Evolutionary conservation across 164 flowering plant genomes (phyloP).

Genomic region (Stephania cephalantha): DNA sequence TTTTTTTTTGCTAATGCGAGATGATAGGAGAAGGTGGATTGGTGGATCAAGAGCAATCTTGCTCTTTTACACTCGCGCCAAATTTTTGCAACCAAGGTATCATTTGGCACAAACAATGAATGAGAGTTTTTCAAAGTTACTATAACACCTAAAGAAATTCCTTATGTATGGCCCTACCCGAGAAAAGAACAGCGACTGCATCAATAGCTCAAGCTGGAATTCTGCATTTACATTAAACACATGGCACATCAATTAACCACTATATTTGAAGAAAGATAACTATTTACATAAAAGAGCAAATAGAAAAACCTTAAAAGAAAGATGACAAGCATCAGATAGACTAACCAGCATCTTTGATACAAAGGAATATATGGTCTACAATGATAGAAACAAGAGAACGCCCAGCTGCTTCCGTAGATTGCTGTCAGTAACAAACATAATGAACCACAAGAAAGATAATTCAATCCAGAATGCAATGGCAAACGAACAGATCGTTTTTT

Average conservation of each 20-base stretch:
- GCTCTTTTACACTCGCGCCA: too few relatives aligned
- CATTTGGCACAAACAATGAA: neutral
- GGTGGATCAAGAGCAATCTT: neutral
- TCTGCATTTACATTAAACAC: slow-evolving; percentile 42
- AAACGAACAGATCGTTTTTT: neutral
- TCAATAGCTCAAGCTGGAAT: slow-evolving; percentile 90
- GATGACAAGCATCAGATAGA: slow-evolving; percentile 4
- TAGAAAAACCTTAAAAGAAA: neutral
- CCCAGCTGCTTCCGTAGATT: slow-evolving; percentile 85
- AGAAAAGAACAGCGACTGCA: slow-evolving; percentile 91
- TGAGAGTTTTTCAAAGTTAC: neutral
- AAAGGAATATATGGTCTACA: slow-evolving; percentile 91
- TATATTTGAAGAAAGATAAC: too few relatives aligned
- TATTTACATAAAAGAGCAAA: neutral
- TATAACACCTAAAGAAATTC: neutral
- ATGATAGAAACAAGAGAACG: slow-evolving; percentile 71
- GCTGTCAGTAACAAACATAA: slow-evolving; percentile 34
- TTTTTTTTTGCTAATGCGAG: neutral
- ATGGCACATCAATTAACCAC: neutral
- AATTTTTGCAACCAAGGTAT: neutral
- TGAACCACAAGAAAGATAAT: slow-evolving; percentile 9
- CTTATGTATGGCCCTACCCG: slow-evolving; percentile 46
- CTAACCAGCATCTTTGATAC: slow-evolving; percentile 91
- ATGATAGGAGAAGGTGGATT: neutral
- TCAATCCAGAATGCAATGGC: neutral